These are phyloP conservation scores for Microdochium paspali DNA, from an alignment of 2,329 filamentous ascomycete genomes.

Conservation along the genomic window DNA sequence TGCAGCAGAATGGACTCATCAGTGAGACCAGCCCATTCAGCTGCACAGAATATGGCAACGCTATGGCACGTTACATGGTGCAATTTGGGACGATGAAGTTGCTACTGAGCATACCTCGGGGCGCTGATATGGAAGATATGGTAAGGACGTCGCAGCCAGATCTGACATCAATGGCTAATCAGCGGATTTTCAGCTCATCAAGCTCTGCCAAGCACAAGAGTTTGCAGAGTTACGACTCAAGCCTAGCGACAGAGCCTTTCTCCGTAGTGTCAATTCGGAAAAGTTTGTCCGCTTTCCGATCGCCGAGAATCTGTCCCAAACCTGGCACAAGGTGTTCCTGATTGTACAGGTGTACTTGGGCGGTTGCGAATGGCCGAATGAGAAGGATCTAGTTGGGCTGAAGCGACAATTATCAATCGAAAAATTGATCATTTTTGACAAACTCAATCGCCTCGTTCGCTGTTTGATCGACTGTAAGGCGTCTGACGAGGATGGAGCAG, in stretches of 20 bases:
- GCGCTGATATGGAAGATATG: conserved; percentile 55
- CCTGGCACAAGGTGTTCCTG: conserved; percentile 67
- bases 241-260: conserved; percentile 56
- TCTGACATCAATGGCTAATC: background rate
- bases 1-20: conserved; percentile 52
- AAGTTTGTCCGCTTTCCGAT: conserved; percentile 62
- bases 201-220: conserved; percentile 59
- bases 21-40: conserved; percentile 36
- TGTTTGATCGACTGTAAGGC: conserved; percentile 68
- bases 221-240: conserved; percentile 67
- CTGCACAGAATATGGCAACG: conserved; percentile 64
- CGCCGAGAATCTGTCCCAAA: conserved; percentile 53
- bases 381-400: conserved; percentile 46
- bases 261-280: conserved; percentile 64
- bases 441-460: conserved; percentile 59
- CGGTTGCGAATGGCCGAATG: conserved; percentile 49
- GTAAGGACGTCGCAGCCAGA: conserved; percentile 37
- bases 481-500: conserved; percentile 51
- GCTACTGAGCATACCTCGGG: conserved; percentile 52
- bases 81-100: conserved; percentile 71
- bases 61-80: conserved; percentile 78
- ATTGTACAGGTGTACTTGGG: conserved; percentile 71
- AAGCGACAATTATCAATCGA: conserved; percentile 50
- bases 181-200: conserved; percentile 44
- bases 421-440: conserved; percentile 54